Conservation (phyloP, 2,329 filamentous ascomycete species). For the Alternaria conjuncta region DNA sequence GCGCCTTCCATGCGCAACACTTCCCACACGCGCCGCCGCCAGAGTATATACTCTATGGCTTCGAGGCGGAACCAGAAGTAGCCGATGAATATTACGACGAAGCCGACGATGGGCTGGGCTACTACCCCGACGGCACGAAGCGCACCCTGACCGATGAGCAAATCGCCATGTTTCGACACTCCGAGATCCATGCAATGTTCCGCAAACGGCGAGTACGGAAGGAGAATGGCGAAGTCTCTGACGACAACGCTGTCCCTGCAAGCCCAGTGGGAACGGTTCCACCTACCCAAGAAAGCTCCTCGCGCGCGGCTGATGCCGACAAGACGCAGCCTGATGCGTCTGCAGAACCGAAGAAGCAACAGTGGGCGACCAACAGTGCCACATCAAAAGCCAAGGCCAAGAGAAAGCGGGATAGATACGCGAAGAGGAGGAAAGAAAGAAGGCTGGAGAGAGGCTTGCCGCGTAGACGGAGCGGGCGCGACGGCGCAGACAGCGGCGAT, state of each 20-base stretch:
- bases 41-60: slow-evolving; percentile 37
- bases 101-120: slow-evolving; percentile 74
- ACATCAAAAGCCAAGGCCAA: slow-evolving; percentile 35
- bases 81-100: slow-evolving; percentile 45
- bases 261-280: neutral
- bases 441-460: slow-evolving; percentile 19
- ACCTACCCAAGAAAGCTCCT: neutral
- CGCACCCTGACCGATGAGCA: slow-evolving; percentile 91
- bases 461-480: slow-evolving; percentile 10
- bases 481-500: slow-evolving; percentile 15
- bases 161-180: slow-evolving; percentile 88
- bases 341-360: slow-evolving; percentile 28
- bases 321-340: slow-evolving; percentile 20
- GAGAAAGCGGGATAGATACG: slow-evolving; percentile 33
- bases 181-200: slow-evolving; percentile 77
- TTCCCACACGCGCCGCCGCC: slow-evolving; percentile 50
- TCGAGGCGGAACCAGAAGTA: slow-evolving; percentile 32
- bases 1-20: slow-evolving; percentile 52
- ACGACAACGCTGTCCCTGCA: slow-evolving; percentile 7
- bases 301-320: slow-evolving; percentile 6
- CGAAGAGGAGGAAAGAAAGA: slow-evolving; percentile 32
- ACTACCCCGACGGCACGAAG: slow-evolving; percentile 85
- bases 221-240: slow-evolving; percentile 28
- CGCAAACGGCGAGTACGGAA: slow-evolving; percentile 34
- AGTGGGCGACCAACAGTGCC: slow-evolving; percentile 36